phyloP scores from a whole-genome alignment of 2,329 filamentous ascomycete species.

The Diaporthe citriasiana region DNA sequence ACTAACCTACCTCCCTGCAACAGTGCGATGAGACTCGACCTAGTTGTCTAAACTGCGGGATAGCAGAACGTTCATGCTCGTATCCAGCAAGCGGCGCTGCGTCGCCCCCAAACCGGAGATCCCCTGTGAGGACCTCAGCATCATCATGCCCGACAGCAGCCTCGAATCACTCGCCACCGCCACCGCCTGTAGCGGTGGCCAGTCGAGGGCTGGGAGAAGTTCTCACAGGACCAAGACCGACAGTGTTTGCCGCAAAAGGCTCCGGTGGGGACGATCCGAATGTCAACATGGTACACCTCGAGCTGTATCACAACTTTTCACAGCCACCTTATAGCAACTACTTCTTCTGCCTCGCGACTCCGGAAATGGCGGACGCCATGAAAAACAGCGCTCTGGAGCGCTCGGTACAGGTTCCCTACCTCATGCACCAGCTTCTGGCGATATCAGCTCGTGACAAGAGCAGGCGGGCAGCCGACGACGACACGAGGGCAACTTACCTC shows the following conservation, averaged over 20 bases:
- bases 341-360: constrained; percentile 38
- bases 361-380: neutral
- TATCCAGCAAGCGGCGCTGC: constrained; percentile 43
- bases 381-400: constrained; percentile 44
- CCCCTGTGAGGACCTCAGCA: constrained; percentile 18
- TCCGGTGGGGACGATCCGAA: neutral
- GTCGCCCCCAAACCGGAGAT: constrained; percentile 15
- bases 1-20: constrained; percentile 33
- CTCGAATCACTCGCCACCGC: neutral
- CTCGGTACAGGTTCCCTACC: constrained; percentile 50
- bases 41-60: constrained; percentile 50
- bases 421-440: constrained; percentile 54
- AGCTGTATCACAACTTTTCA: constrained; percentile 25
- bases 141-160: constrained; percentile 7
- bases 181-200: neutral
- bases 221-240: constrained; percentile 5
- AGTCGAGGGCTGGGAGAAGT: constrained; percentile 1
- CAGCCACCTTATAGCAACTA: constrained; percentile 46
- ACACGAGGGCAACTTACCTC: constrained; percentile 45
- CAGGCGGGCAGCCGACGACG: constrained; percentile 50
- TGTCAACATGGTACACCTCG: constrained; percentile 29
- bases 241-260: neutral
- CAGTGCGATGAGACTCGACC: constrained; percentile 52
- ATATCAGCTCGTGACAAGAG: constrained; percentile 50
- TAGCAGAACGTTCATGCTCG: constrained; percentile 48